Evolutionary conservation across 306 rosid species (phyloP), one percentile per base, ranked within the genome.

Genomic region (Corylus americana): DNA sequence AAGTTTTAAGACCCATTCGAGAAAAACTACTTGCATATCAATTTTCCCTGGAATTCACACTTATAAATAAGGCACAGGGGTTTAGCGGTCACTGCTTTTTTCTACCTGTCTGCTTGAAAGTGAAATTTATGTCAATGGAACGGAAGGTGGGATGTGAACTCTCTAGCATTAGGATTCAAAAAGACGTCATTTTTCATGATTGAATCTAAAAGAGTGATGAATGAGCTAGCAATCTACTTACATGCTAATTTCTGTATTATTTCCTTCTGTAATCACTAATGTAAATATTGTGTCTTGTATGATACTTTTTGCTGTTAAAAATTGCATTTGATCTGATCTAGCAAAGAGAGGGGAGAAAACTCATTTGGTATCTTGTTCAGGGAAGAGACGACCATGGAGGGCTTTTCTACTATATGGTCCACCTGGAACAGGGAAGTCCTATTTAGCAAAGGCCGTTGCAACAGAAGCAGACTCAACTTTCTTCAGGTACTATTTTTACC

Each of bases 351-450:
- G 89, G 86, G 98, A 87, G 2, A 93, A 91, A 64, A 55, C 7
- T 55, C 11, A 18, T 55, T 55, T 55, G 59, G 35, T 70, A 48
- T 67, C 76, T 59, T 78, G 35, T 31, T 70, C 74, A 93, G 98
- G 99, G 54, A 95, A 95, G 90, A 88, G 99, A 86, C 96, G 89
- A 68, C 98, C 99, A 4, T 95, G 99, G 99, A 88, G 99, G 77
- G 99, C 99, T 2, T 95, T 95, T 84, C 82, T 95, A 55, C 83
- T 95, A 78, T 93, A 91, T 53, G 99, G 99, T 48, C 99, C 98
- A 27, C 99, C 99, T 62, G 99, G 99, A 82, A 95, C 99, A 4
- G 99, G 99, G 57, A 95, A 95, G 88, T 93, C 99, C 25, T 95
- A 93, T 86, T 83, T 95, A 88, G 99, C 98, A 69, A 95, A 95